Evolutionary conservation across 164 flowering plant genomes (phyloP).

Genomic region (Paratinospora sagittata): DNA sequence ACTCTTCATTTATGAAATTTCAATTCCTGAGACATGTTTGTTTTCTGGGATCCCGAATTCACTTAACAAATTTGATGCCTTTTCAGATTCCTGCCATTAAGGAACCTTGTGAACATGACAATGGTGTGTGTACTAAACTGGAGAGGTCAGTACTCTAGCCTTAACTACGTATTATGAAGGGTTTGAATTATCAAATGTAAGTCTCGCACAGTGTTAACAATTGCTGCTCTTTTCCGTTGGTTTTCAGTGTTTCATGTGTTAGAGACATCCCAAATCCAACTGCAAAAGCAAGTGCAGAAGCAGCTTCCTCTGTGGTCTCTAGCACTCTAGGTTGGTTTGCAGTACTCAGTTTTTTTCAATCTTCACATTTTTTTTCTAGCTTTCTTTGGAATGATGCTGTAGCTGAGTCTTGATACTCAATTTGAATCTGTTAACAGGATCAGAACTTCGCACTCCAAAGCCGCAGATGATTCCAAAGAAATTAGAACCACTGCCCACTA

Average conservation of each 20-base stretch:
- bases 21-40: not conserved
- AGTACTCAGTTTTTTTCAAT: not conserved
- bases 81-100: constrained; percentile 21
- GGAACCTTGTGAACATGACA: constrained; percentile 1
- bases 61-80: not conserved
- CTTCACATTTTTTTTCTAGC: not conserved
- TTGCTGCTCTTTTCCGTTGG: not conserved
- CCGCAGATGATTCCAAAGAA: constrained; percentile 25
- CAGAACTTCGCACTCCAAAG: constrained; percentile 60
- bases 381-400: not conserved
- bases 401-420: not conserved
- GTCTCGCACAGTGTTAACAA: not conserved
- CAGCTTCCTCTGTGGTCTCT: constrained; percentile 5
- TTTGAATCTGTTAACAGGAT: constrained; percentile 5
- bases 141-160: constrained; percentile 29
- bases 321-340: constrained; percentile 9
- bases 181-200: not conserved
- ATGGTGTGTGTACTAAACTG: constrained; percentile 9
- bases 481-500: constrained; percentile 9
- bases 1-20: not conserved
- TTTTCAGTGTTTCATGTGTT: constrained; percentile 10
- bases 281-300: constrained; percentile 9
- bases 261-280: not conserved
- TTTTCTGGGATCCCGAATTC: not conserved
- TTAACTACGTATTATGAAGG: not conserved